A percentile compares a stretch with the other conserved stretches of the same genome.
Evolutionary conservation across 2,329 filamentous ascomycete species (phyloP).

Genomic region (Neurospora sp.): DNA sequence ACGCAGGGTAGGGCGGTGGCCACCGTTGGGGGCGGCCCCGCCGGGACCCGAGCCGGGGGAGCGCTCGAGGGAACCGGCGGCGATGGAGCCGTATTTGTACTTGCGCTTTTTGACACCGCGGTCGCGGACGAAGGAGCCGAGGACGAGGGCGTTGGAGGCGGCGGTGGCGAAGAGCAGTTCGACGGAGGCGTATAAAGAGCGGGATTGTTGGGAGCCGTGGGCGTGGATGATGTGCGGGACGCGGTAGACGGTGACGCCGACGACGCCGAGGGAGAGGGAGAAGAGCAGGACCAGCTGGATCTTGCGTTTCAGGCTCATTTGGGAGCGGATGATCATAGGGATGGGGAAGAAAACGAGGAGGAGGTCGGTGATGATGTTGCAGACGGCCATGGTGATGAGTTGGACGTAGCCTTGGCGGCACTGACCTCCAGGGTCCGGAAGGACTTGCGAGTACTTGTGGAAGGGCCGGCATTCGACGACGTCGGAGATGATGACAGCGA

Average conservation of each 20-base stretch:
- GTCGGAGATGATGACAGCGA: slow-evolving; percentile 71
- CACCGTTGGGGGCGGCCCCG: neutral
- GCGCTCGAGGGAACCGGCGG: slow-evolving; percentile 52
- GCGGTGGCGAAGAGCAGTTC: slow-evolving; percentile 83
- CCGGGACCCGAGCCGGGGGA: slow-evolving; percentile 22
- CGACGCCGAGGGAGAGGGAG: slow-evolving; percentile 69
- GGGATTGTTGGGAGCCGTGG: slow-evolving; percentile 70
- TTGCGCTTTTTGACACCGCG: slow-evolving; percentile 82
- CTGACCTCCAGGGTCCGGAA: slow-evolving; percentile 74
- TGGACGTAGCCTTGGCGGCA: slow-evolving; percentile 85
- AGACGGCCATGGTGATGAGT: slow-evolving; percentile 79
- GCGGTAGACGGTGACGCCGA: slow-evolving; percentile 70
- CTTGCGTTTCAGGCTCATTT: slow-evolving; percentile 69
- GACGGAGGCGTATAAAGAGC: slow-evolving; percentile 79
- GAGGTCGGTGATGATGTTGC: slow-evolving; percentile 82
- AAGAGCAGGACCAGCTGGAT: slow-evolving; percentile 72
- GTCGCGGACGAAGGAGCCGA: slow-evolving; percentile 88
- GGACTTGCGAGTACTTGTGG: slow-evolving; percentile 65
- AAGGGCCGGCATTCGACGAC: slow-evolving; percentile 76
- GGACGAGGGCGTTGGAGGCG: slow-evolving; percentile 78
- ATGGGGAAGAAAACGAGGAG: slow-evolving; percentile 82
- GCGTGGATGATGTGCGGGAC: slow-evolving; percentile 66
- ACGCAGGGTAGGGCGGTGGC: slow-evolving; percentile 41
- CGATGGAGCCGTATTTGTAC: slow-evolving; percentile 55
- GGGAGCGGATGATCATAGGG: slow-evolving; percentile 71